Evolutionary conservation across 495 filamentous ascomycete genomes (phyloP).

Genomic region (Penicillium cinerascens): DNA sequence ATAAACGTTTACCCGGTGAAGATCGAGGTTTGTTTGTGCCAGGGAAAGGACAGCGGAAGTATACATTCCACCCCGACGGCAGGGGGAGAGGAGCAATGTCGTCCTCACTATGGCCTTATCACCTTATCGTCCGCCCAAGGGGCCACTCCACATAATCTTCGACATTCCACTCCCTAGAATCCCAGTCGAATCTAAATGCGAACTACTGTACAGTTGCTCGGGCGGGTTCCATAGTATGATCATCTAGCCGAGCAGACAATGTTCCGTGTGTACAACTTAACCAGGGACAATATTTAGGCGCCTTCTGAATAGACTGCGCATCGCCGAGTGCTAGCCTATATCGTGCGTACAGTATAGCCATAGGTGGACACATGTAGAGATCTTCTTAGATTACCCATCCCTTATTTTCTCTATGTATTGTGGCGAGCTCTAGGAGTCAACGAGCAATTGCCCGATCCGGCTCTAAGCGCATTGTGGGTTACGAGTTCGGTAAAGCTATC

Average conservation of each 20-base stretch:
- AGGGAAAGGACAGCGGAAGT: background rate
- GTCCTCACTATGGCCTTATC: background rate
- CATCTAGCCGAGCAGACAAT: background rate
- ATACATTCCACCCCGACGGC: constrained; percentile 8
- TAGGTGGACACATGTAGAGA: too few relatives aligned
- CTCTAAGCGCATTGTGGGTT: background rate
- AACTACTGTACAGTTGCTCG: background rate
- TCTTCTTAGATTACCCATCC: too few relatives aligned
- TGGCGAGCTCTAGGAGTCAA: background rate
- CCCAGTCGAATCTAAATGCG: constrained; percentile 7
- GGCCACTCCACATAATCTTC: constrained; percentile 13
- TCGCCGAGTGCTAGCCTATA: too few relatives aligned
- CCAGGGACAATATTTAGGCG: too few relatives aligned
- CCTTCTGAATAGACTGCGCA: too few relatives aligned
- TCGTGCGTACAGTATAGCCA: too few relatives aligned
- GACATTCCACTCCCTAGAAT: constrained; percentile 20
- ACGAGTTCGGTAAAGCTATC: background rate
- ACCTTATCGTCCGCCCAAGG: constrained; percentile 2
- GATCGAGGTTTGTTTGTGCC: constrained; percentile 1
- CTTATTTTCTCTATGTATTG: background rate
- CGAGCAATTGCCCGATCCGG: too few relatives aligned
- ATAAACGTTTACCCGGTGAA: background rate
- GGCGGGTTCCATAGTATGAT: background rate
- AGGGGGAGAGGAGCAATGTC: constrained; percentile 4
- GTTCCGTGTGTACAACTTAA: background rate